Percentiles rank a stretch among this genome's conserved stretches.
Evolutionary conservation across 306 rosid genomes (phyloP).

Genomic region (Erythrophleum fordii): DNA sequence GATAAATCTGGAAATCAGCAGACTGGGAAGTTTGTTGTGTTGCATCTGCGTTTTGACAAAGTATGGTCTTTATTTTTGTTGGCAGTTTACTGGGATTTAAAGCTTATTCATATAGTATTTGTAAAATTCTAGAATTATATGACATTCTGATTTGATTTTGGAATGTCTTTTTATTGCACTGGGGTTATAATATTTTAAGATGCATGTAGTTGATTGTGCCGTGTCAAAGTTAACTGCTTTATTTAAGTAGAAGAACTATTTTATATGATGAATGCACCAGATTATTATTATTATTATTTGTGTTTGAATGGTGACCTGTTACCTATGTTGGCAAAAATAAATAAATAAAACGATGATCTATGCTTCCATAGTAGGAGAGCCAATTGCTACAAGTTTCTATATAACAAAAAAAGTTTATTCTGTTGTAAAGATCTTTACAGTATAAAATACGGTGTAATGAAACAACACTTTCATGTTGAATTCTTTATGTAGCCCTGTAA

Average conservation of each 20-base stretch:
- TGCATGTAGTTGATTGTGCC: constrained; percentile 9
- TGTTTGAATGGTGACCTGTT: constrained; percentile 28
- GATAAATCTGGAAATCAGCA: constrained; percentile 45
- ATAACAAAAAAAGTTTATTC: not conserved
- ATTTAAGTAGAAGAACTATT: not conserved
- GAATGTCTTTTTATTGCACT: constrained; percentile 25
- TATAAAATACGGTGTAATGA: constrained; percentile 5
- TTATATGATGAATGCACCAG: constrained; percentile 13
- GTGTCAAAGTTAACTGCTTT: not conserved
- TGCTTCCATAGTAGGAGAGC: constrained; percentile 13
- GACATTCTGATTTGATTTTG: constrained; percentile 1
- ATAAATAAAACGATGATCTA: not conserved
- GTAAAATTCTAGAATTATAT: not conserved
- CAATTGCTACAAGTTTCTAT: not conserved
- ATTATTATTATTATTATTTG: constrained; percentile 1
- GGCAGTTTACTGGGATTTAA: not conserved
- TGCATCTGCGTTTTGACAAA: constrained; percentile 96
- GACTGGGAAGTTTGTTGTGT: constrained; percentile 73
- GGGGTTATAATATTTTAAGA: constrained; percentile 19
- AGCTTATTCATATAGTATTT: not conserved
- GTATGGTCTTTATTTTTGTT: constrained; percentile 46
- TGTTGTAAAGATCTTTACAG: constrained; percentile 10
- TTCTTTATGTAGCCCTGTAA: constrained; percentile 6
- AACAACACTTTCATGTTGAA: constrained; percentile 30
- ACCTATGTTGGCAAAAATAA: not conserved